These are phyloP conservation scores for Picochlorum costavermella DNA, from an alignment of 139 green algal genomes.

Conservation along the genomic window DNA sequence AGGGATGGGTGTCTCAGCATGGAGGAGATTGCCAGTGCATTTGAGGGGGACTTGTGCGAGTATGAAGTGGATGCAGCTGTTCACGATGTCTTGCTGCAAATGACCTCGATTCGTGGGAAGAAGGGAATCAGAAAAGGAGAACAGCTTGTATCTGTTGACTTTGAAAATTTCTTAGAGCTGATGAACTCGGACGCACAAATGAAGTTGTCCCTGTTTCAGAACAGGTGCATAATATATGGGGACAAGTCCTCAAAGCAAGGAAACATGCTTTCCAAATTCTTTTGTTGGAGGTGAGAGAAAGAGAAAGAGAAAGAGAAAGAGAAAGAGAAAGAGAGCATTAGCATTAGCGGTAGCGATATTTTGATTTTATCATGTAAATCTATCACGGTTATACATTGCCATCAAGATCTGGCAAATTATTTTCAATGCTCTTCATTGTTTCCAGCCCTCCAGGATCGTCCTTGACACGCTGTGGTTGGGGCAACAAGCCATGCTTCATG, in stretches of 20 bases:
- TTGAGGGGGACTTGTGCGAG: slow-evolving; percentile 13
- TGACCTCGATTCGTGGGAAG: background rate
- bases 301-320: too few species aligned
- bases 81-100: slow-evolving; percentile 16
- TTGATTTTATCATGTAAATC: background rate
- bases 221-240: too few species aligned
- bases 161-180: too few species aligned
- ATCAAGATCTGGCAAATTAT: background rate
- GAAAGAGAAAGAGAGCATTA: too few species aligned
- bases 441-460: slow-evolving; percentile 7
- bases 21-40: slow-evolving; percentile 16
- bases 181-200: too few species aligned
- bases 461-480: background rate
- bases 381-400: background rate
- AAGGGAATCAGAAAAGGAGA: background rate
- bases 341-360: too few species aligned
- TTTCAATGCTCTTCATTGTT: slow-evolving; percentile 13
- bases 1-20: slow-evolving; percentile 5
- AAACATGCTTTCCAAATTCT: background rate
- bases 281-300: too few species aligned
- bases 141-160: too few species aligned
- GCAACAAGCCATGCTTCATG: background rate
- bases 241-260: too few species aligned
- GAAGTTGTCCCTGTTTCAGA: too few species aligned
- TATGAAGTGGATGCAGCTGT: slow-evolving; percentile 25